Evolutionary conservation across 306 rosid genomes (phyloP).

Genomic region (Albizia julibrissin): DNA sequence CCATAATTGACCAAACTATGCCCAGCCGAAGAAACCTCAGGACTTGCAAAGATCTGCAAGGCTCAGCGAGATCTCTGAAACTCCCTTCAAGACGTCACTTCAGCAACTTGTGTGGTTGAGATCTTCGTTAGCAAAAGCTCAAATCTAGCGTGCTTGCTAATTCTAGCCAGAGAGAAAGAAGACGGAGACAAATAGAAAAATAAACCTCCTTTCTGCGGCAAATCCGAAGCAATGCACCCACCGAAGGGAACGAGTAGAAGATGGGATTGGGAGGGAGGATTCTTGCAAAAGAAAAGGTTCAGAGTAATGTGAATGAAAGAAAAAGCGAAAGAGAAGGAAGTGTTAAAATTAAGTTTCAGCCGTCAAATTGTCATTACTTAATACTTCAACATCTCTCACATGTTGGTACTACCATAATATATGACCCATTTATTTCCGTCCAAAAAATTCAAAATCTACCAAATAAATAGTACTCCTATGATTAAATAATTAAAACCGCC

Average conservation of each 20-base stretch:
- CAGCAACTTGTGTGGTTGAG: conserved; percentile 30
- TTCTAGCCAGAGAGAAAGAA: conserved; percentile 3
- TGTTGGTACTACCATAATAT: background rate
- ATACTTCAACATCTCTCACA: background rate
- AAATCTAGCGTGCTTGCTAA: conserved; percentile 10
- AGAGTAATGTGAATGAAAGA: background rate
- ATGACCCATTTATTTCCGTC: background rate
- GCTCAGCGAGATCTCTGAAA: conserved; percentile 35
- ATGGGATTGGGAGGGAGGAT: background rate
- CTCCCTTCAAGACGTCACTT: conserved; percentile 5
- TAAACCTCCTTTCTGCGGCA: conserved; percentile 24
- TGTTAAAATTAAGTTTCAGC: conserved; percentile 26
- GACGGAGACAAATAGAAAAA: background rate
- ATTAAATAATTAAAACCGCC: background rate
- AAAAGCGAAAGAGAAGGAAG: conserved; percentile 34
- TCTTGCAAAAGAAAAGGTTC: conserved; percentile 4
- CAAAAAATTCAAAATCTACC: background rate
- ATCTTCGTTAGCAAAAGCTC: conserved; percentile 29
- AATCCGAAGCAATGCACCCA: conserved; percentile 2
- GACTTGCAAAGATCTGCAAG: conserved; percentile 36
- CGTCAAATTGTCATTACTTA: background rate
- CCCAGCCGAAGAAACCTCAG: conserved; percentile 29
- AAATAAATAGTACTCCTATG: background rate
- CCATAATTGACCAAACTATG: conserved; percentile 47
- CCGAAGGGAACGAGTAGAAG: background rate